Base-by-base conservation (phyloP, 2,329 filamentous ascomycete genomes). In the Talaromyces sp. region DNA sequence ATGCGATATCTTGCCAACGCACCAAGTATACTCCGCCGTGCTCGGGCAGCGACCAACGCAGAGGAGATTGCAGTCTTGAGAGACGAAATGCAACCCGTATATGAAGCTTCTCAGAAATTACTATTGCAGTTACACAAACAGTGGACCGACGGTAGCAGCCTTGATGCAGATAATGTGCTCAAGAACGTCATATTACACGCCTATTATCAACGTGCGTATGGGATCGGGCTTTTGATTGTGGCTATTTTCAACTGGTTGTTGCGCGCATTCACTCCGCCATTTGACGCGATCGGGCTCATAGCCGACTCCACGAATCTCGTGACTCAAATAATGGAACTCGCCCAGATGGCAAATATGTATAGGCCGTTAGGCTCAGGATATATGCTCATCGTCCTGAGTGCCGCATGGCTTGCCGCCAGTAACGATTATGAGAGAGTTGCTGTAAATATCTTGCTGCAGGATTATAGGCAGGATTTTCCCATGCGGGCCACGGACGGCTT, bases 221-320 rank as follows among this genome's bases (percentile, higher is more conserved):
- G 68, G 1, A 62, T 77, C 7, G 72, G 66, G 1, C 63, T 78
- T 1, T 66, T 69, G 6, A 68, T 76, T 14, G 68, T 67, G 0
- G 66, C 73, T 0, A 66, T 74, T 31, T 69, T 77, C 61, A 73
- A 75, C 64, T 72, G 72, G 63, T 62, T 77, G 46, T 64, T 75
- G 23, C 56, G 68, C 60, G 67, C 71, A 42, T 21, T 79, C 56
- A 66, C 69, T n/a, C 42, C 69, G 9, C 65, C 68, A 14, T 44
- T 69, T 16, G 57, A 69, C 25, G 69, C 70, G 18, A 59, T 33
- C 1, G 35, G 61, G 0, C 62, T 70, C 2, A 40, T 39, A 5
- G 28, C 63, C 5, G 71, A 74, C 39, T 66, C 69, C 7, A 63
- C 59, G 5, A 63, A 61, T 23, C 67, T 71, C 31, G 65, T 69